Percentiles rank a stretch among this genome's conserved stretches.
Evolutionary conservation across 2,329 filamentous ascomycete species (phyloP).

Genomic region (Colletotrichum viniferum): DNA sequence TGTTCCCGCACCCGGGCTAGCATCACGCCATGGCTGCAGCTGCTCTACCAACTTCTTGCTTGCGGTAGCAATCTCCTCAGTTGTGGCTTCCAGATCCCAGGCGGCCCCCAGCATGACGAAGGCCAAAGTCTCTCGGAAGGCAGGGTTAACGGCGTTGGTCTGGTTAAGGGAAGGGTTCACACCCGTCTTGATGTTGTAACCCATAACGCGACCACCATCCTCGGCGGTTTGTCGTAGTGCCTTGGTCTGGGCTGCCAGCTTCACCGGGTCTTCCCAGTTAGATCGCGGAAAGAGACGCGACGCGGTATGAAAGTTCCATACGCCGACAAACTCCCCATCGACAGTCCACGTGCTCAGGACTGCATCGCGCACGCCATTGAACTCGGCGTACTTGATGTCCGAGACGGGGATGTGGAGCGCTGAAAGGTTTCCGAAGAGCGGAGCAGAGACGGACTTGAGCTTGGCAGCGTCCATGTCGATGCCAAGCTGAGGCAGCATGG

Average conservation of each 20-base stretch:
- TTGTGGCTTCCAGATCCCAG: slow-evolving; percentile 29
- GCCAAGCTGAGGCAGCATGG: slow-evolving; percentile 18
- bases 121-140: slow-evolving; percentile 43
- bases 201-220: background rate
- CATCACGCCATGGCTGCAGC: slow-evolving; percentile 24
- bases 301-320: slow-evolving; percentile 1
- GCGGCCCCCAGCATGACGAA: slow-evolving; percentile 32
- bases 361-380: slow-evolving; percentile 25
- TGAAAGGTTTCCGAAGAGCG: slow-evolving; percentile 29
- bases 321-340: slow-evolving; percentile 21
- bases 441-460: slow-evolving; percentile 37
- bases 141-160: slow-evolving; percentile 39
- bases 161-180: slow-evolving; percentile 32
- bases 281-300: slow-evolving; percentile 28
- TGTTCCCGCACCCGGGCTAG: slow-evolving; percentile 28
- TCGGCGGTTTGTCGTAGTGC: slow-evolving; percentile 24
- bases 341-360: slow-evolving; percentile 27
- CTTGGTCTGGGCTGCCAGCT: slow-evolving; percentile 23
- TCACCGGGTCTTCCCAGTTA: slow-evolving; percentile 24
- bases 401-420: slow-evolving; percentile 28
- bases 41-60: slow-evolving; percentile 31
- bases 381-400: slow-evolving; percentile 33
- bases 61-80: slow-evolving; percentile 27
- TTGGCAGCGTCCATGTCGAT: slow-evolving; percentile 31
- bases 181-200: slow-evolving; percentile 24